Conservation (phyloP, 176 grass and related monocot species). For the Triticum dicoccoides region DNA sequence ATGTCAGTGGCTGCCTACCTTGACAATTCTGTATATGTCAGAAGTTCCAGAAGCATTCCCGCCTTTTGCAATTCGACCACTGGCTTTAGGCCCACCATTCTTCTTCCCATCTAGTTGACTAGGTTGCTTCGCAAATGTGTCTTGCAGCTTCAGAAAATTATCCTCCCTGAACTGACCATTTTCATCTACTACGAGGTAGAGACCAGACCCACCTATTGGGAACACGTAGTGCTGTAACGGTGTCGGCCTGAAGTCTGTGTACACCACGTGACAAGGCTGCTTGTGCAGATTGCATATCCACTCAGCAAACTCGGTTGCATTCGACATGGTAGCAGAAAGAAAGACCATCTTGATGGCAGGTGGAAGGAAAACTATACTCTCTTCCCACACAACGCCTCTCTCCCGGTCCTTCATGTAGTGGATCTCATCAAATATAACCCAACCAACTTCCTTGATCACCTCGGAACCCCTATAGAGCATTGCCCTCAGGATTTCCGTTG, state of each 20-base stretch:
- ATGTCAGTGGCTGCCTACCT: slow-evolving; percentile 37
- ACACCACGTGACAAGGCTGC: slow-evolving; percentile 95
- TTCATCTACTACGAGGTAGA: slow-evolving; percentile 97
- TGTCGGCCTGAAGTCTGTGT: slow-evolving; percentile 96
- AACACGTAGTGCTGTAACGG: slow-evolving; percentile 96
- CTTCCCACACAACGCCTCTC: slow-evolving; percentile 95
- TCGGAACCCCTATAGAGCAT: slow-evolving; percentile 98
- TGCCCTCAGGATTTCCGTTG: slow-evolving; percentile 90
- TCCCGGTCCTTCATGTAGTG: slow-evolving; percentile 99
- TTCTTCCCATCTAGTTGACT: slow-evolving; percentile 48
- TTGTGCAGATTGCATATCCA: slow-evolving; percentile 97
- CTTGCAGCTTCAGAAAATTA: slow-evolving; percentile 88
- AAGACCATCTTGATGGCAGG: slow-evolving; percentile 99
- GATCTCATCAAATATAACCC: slow-evolving; percentile 99
- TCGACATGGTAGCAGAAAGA: slow-evolving; percentile 95
- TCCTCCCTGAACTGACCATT: slow-evolving; percentile 94
- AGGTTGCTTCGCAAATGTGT: slow-evolving; percentile 70
- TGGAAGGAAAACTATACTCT: slow-evolving; percentile 94
- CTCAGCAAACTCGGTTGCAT: slow-evolving; percentile 96
- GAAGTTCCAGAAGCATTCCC: slow-evolving; percentile 68
- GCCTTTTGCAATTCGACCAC: slow-evolving; percentile 74
- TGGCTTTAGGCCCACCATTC: slow-evolving; percentile 52
- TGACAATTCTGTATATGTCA: slow-evolving; percentile 90
- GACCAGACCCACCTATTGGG: slow-evolving; percentile 84
- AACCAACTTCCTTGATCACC: slow-evolving; percentile 95